Evolutionary conservation across 805 yeast species (phyloP).

Genomic region (Ogataea glucozyma): DNA sequence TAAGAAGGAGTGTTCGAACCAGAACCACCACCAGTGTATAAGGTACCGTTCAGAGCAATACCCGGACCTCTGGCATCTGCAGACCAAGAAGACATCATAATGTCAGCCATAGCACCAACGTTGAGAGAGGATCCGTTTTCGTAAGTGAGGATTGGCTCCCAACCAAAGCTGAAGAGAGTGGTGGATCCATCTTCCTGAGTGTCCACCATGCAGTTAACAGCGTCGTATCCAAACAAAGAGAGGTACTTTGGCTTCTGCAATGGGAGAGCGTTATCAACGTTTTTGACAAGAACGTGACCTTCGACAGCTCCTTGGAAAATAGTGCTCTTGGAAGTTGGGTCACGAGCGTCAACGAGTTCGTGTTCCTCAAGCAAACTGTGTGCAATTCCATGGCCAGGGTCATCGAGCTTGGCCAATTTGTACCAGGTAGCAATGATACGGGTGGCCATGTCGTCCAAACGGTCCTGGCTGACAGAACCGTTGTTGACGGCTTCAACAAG

Average conservation of each 20-base stretch:
- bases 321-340: slow-evolving; percentile 46
- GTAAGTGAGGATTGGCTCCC: slow-evolving; percentile 7
- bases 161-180: slow-evolving; percentile 13
- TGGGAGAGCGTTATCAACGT: slow-evolving; percentile 54
- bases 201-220: slow-evolving; percentile 6
- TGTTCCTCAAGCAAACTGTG: slow-evolving; percentile 56
- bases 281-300: slow-evolving; percentile 56
- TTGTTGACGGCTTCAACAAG: slow-evolving; percentile 57
- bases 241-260: slow-evolving; percentile 51
- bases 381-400: slow-evolving; percentile 42
- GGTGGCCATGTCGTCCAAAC: slow-evolving; percentile 63
- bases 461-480: slow-evolving; percentile 50
- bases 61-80: slow-evolving; percentile 13
- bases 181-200: slow-evolving; percentile 1
- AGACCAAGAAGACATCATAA: slow-evolving; percentile 12
- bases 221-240: slow-evolving; percentile 21
- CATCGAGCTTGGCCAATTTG: slow-evolving; percentile 39
- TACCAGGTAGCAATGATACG: slow-evolving; percentile 59
- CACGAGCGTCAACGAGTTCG: slow-evolving; percentile 55
- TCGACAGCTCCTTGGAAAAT: slow-evolving; percentile 58
- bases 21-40: slow-evolving; percentile 67
- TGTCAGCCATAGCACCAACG: not conserved
- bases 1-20: slow-evolving; percentile 57
- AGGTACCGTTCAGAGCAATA: slow-evolving; percentile 46
- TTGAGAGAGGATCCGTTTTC: slow-evolving; percentile 14